Percentiles rank a stretch among this genome's conserved stretches.
Conservation (phyloP, 1,139 yeast species). For the Kodamaea fungicola region DNA sequence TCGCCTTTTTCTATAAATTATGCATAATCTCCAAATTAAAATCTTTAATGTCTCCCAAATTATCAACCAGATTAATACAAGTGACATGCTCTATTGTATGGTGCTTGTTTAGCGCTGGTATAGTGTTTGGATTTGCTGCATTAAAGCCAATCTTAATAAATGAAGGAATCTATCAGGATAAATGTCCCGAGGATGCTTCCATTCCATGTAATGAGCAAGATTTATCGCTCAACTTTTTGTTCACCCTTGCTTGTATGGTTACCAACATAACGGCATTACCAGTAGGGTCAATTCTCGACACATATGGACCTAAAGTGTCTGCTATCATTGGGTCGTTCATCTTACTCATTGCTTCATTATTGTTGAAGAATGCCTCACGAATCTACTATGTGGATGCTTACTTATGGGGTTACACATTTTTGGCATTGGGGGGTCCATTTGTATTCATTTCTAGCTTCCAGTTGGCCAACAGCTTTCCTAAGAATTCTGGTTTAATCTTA, state of each 20-base stretch:
- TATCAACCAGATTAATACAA: slow-evolving; percentile 35
- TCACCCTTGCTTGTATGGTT: slow-evolving; percentile 80
- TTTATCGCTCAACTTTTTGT: slow-evolving; percentile 72
- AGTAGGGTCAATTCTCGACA: slow-evolving; percentile 76
- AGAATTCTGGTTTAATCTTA: slow-evolving; percentile 63
- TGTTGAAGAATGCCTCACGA: slow-evolving; percentile 35
- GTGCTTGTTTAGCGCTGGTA: slow-evolving; percentile 92
- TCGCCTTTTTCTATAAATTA: too few relatives aligned
- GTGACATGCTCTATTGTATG: slow-evolving; percentile 71
- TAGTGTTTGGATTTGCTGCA: slow-evolving; percentile 93
- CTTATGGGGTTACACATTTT: slow-evolving; percentile 57
- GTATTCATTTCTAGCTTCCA: slow-evolving; percentile 80
- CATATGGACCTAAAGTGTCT: slow-evolving; percentile 74
- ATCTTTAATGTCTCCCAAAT: background rate
- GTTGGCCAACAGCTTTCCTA: slow-evolving; percentile 69
- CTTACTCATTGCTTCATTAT: slow-evolving; percentile 50
- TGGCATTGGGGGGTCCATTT: slow-evolving; percentile 82
- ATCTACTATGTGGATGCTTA: slow-evolving; percentile 51
- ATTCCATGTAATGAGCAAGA: slow-evolving; percentile 69
- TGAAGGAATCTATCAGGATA: slow-evolving; percentile 71
- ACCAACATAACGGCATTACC: slow-evolving; percentile 82
- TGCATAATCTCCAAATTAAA: too few relatives aligned
- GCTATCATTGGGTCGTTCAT: slow-evolving; percentile 70
- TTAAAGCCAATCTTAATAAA: slow-evolving; percentile 73
- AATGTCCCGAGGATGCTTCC: slow-evolving; percentile 41